Evolutionary conservation across 169 alveolate species (phyloP), one percentile per base, ranked within the genome.

Genomic region (Eimeria necatrix): DNA sequence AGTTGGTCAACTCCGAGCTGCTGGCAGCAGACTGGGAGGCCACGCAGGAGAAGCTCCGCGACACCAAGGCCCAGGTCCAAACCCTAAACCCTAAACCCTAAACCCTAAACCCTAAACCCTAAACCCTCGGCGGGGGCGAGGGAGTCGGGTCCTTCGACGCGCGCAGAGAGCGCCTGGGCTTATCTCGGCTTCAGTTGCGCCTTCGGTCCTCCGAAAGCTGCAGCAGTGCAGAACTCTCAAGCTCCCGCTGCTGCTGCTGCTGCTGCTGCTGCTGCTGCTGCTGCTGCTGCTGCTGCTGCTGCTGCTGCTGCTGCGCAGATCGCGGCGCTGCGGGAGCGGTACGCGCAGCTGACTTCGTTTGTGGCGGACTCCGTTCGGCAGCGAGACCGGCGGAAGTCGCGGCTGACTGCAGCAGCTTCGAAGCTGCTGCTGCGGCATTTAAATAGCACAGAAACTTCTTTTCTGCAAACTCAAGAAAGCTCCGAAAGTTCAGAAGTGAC

Each of bases 1-100:
- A 98, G 95, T 97, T 98, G 90, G 97, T 97, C 74, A 98, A 98
- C 93, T 97, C 98, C 26, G 97, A 97, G 59, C 91, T 94, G 84
- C 78, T 96, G 76, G 52, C 97, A 20, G 85, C 76, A 20, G 95
- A 92, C 92, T 92, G 95, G 96, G 85, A 80, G 46, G 86, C 56
- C 48, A 49, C 91, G 0, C 93, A 94, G 61, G 71, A 89, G 20
- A 73, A 93, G 26, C 41, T 56, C 6, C 89, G 60, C 20, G 95
- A 84, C 12, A 26, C 70, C 5, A 32, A 70, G 32, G 53, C 76
- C 5, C 76, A 89, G 88, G 94, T 89, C 51, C 9, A 68, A 32
- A 32, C 41, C 41, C 41, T 32, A 32, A 32, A 32, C 41, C 41
- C 41, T 32, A 32, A 32, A 32, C 41, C 41, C 41, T 32, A 32